phyloP scores from a whole-genome alignment of 1,284 basidiomycete genomes.

The Ceratobasidium sp. region DNA sequence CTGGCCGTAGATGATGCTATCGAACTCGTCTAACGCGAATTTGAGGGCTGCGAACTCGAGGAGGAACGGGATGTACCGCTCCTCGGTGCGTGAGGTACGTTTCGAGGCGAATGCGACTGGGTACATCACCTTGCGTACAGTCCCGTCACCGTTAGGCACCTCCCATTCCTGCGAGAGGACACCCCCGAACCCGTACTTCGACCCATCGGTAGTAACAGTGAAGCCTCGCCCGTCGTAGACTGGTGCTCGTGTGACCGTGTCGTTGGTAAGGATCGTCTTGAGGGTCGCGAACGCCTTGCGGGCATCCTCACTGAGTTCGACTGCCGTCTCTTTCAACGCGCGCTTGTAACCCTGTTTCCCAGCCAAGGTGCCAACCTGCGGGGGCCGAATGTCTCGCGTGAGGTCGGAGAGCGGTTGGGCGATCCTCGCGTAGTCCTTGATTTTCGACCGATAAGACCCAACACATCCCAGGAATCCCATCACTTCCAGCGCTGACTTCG shows the following conservation, averaged over 20 bases:
- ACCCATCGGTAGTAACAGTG: constrained; percentile 58
- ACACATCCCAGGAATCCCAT: constrained; percentile 45
- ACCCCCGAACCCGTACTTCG: constrained; percentile 56
- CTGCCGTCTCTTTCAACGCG: constrained; percentile 27
- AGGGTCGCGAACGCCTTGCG: constrained; percentile 55
- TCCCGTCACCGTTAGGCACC: not conserved
- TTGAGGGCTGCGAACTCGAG: constrained; percentile 52
- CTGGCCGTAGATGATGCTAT: constrained; percentile 45
- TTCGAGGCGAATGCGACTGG: constrained; percentile 50
- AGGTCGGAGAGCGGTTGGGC: constrained; percentile 55
- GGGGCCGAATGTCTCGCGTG: constrained; percentile 41
- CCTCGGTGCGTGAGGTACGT: constrained; percentile 49
- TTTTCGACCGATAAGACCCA: constrained; percentile 34
- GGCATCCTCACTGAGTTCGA: constrained; percentile 54
- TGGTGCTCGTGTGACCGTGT: constrained; percentile 55
- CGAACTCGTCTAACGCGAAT: constrained; percentile 49
- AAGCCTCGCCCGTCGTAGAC: constrained; percentile 56
- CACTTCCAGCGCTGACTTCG: constrained; percentile 32
- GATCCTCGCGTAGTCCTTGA: constrained; percentile 47
- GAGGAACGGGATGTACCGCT: constrained; percentile 49
- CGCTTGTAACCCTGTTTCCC: constrained; percentile 33
- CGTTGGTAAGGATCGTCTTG: constrained; percentile 54
- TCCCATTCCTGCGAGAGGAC: constrained; percentile 48
- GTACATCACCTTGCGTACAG: constrained; percentile 35
- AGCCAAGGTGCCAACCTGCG: not conserved